These are phyloP conservation scores for maize (Zea mays) DNA, from an alignment of 176 grass and related monocot species.

Conservation along the genomic window Zm-B73-REFERENCE-NAM-5.0 NC_050099.1:205313501-205314000, in stretches of 20 bases:
- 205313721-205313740: conserved; percentile 4
- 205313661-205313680: conserved; percentile 19
- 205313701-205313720: conserved; percentile 22
- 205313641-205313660: conserved; percentile 16
- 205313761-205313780: conserved; percentile 5
- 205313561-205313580: not conserved
- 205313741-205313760: conserved; percentile 21
- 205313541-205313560: conserved; percentile 5
- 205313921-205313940: conserved; percentile 13
- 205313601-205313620: conserved; percentile 22
- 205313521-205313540: conserved; percentile 21
- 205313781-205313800: conserved; percentile 11
- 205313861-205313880: conserved; percentile 1
- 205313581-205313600: not conserved
- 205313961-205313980: conserved; percentile 25
- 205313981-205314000: conserved; percentile 15
- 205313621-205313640: conserved; percentile 16
- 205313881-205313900: not conserved
- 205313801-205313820: conserved; percentile 47
- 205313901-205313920: not conserved
- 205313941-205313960: conserved; percentile 31
- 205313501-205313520: conserved; percentile 38
- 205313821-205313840: conserved; percentile 41
- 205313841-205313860: conserved; percentile 27
- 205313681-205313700: conserved; percentile 13